Evolutionary conservation across 805 yeast genomes (phyloP).

Genomic region (Kuraishia ogatae): DNA sequence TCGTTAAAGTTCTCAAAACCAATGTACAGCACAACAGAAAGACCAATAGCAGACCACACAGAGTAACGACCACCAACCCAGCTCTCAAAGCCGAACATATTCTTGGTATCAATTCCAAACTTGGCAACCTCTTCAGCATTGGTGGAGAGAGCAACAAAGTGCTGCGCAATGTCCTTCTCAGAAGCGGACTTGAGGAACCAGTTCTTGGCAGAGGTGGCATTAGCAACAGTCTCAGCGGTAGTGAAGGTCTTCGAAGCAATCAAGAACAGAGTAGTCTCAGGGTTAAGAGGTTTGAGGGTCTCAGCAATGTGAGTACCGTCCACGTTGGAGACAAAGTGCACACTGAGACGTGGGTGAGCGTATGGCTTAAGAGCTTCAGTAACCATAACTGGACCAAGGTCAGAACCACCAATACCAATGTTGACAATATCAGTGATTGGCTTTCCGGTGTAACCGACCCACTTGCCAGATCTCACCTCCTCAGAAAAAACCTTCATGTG

Average conservation of each 20-base stretch:
- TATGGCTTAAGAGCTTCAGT: slow-evolving; percentile 95
- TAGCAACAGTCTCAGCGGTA: slow-evolving; percentile 96
- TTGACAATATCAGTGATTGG: slow-evolving; percentile 88
- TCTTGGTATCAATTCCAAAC: slow-evolving; percentile 95
- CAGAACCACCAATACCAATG: slow-evolving; percentile 99
- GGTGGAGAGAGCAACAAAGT: slow-evolving; percentile 94
- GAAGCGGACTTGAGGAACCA: slow-evolving; percentile 75
- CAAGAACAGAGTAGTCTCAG: slow-evolving; percentile 89
- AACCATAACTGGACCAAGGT: slow-evolving; percentile 98
- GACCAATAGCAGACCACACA: slow-evolving; percentile 99
- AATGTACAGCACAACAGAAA: slow-evolving; percentile 88
- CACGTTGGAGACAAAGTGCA: slow-evolving; percentile 94
- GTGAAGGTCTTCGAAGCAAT: slow-evolving; percentile 98
- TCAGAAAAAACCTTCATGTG: slow-evolving; percentile 97
- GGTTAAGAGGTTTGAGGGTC: slow-evolving; percentile 64
- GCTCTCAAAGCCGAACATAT: slow-evolving; percentile 96
- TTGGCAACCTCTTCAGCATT: slow-evolving; percentile 85
- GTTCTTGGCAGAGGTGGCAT: slow-evolving; percentile 88
- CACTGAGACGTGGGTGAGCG: slow-evolving; percentile 62
- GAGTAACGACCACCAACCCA: slow-evolving; percentile 99
- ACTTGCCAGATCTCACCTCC: slow-evolving; percentile 80
- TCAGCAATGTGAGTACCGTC: slow-evolving; percentile 98
- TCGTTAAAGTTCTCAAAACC: slow-evolving; percentile 91
- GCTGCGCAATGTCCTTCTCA: slow-evolving; percentile 77
- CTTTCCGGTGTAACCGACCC: slow-evolving; percentile 98